Base-by-base conservation (phyloP, 306 rosid species). In the Cicer pinnatifidum region DNA sequence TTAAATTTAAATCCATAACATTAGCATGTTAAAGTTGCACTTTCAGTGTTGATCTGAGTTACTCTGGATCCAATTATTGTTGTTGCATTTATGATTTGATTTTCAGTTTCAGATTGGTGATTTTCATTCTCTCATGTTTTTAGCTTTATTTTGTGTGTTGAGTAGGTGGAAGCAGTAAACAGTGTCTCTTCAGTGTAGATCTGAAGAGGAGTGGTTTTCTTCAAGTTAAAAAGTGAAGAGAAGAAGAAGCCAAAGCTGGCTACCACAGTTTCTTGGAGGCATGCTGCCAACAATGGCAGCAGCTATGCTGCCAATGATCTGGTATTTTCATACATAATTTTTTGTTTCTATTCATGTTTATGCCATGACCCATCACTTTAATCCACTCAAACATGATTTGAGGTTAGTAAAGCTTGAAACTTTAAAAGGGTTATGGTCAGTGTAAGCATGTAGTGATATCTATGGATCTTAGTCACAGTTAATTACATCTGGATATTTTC, bases 231-330 rank as follows among this genome's bases (percentile, higher is more conserved):
- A 38, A 39, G 47, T 28, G 50, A 28, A 59, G 71, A 28, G 35
- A 28, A 50, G 37, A 81, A 60, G 37, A 79, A 88, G 80, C 20
- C 50, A 28, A 87, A 83, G 78, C 90, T 95, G 99, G 93, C 99
- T 60, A 80, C 97, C 10, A 73, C 97, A 47, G 66, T 86, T 20
- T 73, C 90, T 83, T 91, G 98, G 97, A 85, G 97, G 85, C 74
- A 20, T 54, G 56, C 92, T 85, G 85, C 93, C 89, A 88, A 82
- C 86, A 93, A 90, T 80, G 97, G 98, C 88, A 85, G 89, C 87
- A 80, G 81, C 88, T 96, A 71, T 76, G 82, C 89, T 52, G 38
- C 92, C 59, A 93, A 79, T 87, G 92, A 94, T 81, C 78, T 86
- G 89, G 98, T 94, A 88, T 35, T 40, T 71, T 68, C 57, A 11